Conservation (phyloP, 2,329 filamentous ascomycete species). For the Talaromyces islandicus region DNA sequence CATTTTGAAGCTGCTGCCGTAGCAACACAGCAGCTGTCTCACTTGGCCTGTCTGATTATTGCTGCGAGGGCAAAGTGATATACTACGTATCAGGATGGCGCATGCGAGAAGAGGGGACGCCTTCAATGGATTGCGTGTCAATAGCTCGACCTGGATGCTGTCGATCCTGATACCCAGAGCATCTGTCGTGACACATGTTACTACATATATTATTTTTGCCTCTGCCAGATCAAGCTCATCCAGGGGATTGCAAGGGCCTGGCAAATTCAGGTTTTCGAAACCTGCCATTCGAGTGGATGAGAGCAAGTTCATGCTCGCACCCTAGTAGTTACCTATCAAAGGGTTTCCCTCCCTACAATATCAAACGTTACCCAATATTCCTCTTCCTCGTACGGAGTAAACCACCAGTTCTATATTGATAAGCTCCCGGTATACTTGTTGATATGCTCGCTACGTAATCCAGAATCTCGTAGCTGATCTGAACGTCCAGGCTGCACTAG, state of each 20-base stretch:
- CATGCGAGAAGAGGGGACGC: not conserved
- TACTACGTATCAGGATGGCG: not conserved
- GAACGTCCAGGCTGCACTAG: not conserved
- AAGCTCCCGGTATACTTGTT: not conserved
- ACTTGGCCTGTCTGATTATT: not conserved
- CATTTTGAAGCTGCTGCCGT: constrained; percentile 1
- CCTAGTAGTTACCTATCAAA: too few species aligned
- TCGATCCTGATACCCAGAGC: not conserved
- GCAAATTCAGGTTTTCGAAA: too few species aligned
- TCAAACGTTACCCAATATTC: too few species aligned
- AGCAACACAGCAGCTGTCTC: constrained; percentile 4
- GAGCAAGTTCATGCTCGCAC: too few species aligned
- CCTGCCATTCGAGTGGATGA: too few species aligned
- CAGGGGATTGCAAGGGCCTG: not conserved
- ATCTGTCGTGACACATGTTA: not conserved
- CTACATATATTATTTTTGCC: not conserved
- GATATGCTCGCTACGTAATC: not conserved
- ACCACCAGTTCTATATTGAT: not conserved
- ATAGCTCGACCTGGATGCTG: not conserved
- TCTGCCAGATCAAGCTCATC: not conserved
- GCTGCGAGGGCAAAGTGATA: constrained; percentile 6
- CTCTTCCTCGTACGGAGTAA: not conserved
- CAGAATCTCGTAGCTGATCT: not conserved
- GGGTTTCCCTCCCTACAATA: too few species aligned
- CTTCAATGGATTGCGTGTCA: not conserved